Evolutionary conservation across 148 eudicot species (phyloP).

Genomic region (Selenicereus undatus): DNA sequence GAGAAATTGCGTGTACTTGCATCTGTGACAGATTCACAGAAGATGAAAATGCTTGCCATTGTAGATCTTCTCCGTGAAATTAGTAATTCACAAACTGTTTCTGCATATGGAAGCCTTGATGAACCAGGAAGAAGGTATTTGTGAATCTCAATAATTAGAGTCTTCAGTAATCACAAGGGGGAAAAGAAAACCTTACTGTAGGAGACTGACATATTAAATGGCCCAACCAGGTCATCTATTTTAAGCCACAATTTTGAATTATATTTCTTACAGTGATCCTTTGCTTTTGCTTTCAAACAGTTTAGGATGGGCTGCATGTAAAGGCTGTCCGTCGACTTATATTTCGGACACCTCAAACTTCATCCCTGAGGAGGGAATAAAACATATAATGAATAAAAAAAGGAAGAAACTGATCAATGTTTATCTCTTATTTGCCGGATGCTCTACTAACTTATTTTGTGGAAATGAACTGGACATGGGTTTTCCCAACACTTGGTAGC

Average conservation of each 20-base stretch:
- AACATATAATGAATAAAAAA: background rate
- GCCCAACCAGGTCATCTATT: background rate
- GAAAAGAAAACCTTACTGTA: background rate
- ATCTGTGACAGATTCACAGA: slow-evolving; percentile 48
- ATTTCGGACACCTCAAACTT: background rate
- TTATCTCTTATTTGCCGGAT: background rate
- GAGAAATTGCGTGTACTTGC: slow-evolving; percentile 46
- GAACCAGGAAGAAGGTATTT: slow-evolving; percentile 90
- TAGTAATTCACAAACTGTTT: slow-evolving; percentile 46
- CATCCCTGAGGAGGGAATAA: background rate
- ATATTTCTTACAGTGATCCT: background rate
- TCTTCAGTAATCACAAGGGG: background rate
- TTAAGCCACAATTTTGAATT: background rate
- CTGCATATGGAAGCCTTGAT: slow-evolving; percentile 85
- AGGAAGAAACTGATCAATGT: background rate
- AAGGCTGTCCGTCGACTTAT: background rate
- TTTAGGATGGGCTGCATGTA: background rate
- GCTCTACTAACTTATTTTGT: background rate
- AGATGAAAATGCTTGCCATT: slow-evolving; percentile 58
- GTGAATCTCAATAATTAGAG: background rate
- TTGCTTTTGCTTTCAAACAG: background rate
- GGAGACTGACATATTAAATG: background rate
- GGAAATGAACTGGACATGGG: background rate
- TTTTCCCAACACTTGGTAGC: background rate
- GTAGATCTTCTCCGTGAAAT: slow-evolving; percentile 77